Percentiles rank a stretch among this genome's conserved stretches.
Conservation (phyloP, 2,329 filamentous ascomycete species). For the Monilinia fructigena region DNA sequence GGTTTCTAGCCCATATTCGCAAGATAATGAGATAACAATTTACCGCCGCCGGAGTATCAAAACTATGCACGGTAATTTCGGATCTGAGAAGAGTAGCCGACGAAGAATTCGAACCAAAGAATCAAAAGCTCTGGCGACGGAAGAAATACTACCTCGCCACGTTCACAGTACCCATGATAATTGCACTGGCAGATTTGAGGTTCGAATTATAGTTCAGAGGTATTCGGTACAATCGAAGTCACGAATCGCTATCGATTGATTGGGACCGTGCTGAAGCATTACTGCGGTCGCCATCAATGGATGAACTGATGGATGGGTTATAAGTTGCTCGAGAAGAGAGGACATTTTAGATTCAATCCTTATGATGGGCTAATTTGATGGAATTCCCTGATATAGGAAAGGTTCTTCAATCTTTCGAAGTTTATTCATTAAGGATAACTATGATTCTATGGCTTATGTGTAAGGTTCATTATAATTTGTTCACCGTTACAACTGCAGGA, state of each 20-base stretch:
- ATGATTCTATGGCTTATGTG: too few relatives aligned
- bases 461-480: too few relatives aligned
- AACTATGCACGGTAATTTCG: constrained; percentile 45
- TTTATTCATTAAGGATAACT: too few relatives aligned
- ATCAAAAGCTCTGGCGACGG: constrained; percentile 42
- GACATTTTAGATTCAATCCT: too few relatives aligned
- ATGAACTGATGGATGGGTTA: constrained; percentile 10
- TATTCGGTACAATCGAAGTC: constrained; percentile 36
- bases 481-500: background rate
- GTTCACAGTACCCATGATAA: constrained; percentile 54
- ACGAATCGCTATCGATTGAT: constrained; percentile 24
- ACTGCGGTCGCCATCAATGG: constrained; percentile 11
- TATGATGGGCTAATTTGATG: too few relatives aligned
- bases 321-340: background rate
- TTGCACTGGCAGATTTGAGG: constrained; percentile 54
- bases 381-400: too few relatives aligned
- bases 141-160: constrained; percentile 45
- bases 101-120: constrained; percentile 43
- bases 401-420: too few relatives aligned
- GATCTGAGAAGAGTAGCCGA: constrained; percentile 45
- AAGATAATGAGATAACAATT: background rate
- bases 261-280: constrained; percentile 24
- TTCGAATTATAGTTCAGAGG: constrained; percentile 48
- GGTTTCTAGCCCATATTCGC: constrained; percentile 15
- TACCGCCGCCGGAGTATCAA: constrained; percentile 42